These are phyloP conservation scores for Trichoderma aggressivum DNA, from an alignment of 2,329 filamentous ascomycete genomes.

Conservation along the genomic window DNA sequence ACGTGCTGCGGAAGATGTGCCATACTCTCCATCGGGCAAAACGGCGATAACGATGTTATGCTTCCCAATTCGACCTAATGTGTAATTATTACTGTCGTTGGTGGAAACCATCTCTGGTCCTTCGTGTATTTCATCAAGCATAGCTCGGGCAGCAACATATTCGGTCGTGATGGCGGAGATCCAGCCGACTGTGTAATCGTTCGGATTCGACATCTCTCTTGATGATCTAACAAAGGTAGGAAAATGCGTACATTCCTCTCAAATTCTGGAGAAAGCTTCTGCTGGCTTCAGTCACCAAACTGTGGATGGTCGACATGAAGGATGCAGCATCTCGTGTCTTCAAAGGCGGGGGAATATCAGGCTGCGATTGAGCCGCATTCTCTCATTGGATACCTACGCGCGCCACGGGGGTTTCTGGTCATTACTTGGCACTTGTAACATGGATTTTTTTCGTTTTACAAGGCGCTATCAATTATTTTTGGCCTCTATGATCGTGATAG, in stretches of 20 bases:
- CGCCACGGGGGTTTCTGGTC: no score
- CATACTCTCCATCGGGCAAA: not conserved
- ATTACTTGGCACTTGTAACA: no score
- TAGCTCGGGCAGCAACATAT: not conserved
- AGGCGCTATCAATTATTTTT: no score
- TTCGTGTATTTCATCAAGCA: not conserved
- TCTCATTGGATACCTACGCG: not conserved
- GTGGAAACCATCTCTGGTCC: not conserved
- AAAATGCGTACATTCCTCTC: accelerated
- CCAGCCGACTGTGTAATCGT: not conserved
- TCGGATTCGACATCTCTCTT: not conserved
- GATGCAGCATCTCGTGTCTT: not conserved
- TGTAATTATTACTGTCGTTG: not conserved
- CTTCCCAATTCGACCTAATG: not conserved
- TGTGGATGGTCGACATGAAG: not conserved
- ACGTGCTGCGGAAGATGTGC: not conserved
- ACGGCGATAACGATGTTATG: not conserved
- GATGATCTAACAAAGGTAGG: not conserved
- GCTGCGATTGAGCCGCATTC: not conserved
- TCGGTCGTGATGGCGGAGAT: not conserved
- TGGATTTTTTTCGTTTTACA: no score
- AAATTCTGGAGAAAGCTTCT: not conserved
- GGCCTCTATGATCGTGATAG: no score
- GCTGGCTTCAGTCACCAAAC: not conserved
- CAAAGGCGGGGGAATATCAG: not conserved